Conservation (phyloP, 176 grass and related monocot species). For the Oryza brachyantha region DNA sequence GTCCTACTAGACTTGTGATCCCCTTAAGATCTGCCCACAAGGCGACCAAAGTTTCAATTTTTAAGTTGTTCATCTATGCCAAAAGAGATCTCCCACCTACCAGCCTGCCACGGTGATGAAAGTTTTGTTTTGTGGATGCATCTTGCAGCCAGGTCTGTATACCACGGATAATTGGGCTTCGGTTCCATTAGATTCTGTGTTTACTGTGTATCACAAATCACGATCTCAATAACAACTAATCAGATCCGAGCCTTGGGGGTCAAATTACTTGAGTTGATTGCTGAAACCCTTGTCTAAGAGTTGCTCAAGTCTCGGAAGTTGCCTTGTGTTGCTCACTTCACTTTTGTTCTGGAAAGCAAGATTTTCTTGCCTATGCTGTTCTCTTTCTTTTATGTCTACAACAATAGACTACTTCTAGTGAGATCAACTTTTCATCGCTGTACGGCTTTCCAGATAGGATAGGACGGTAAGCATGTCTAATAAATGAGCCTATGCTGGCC, state of each 20-base stretch:
- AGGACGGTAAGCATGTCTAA: neutral
- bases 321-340: neutral
- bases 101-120: neutral
- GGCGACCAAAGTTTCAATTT: neutral
- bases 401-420: too few relatives aligned
- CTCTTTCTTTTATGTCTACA: neutral
- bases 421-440: neutral
- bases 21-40: neutral
- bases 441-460: neutral
- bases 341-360: too few relatives aligned
- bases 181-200: neutral
- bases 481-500: neutral
- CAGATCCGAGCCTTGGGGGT: neutral
- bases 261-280: neutral
- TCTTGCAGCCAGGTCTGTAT: too few relatives aligned
- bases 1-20: too few relatives aligned
- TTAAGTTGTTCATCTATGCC: neutral
- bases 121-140: neutral
- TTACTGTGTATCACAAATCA: neutral
- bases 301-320: neutral
- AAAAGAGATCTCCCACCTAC: neutral
- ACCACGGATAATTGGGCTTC: too few relatives aligned
- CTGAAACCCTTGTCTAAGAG: neutral
- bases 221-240: neutral
- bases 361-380: neutral